These are phyloP conservation scores for Leavenworthia alabamica DNA, from an alignment of 345 rosid species.

Conservation along the genomic window DNA sequence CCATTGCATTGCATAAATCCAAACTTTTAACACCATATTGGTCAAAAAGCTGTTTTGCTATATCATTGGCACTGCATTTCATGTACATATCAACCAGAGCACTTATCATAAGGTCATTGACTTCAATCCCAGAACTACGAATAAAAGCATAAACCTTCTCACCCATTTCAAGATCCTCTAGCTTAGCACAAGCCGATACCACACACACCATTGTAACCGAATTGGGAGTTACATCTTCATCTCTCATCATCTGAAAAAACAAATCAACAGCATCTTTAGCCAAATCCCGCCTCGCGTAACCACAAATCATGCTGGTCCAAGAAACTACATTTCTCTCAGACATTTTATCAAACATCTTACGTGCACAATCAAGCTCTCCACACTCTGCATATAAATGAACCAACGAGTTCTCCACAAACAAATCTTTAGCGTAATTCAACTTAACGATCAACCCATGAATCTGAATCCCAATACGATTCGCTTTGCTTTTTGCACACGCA, in stretches of 20 bases:
- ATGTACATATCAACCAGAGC: slow-evolving; percentile 69
- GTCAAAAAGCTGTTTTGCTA: slow-evolving; percentile 43
- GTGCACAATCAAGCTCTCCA: slow-evolving; percentile 38
- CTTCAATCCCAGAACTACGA: slow-evolving; percentile 30
- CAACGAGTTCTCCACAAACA: slow-evolving; percentile 51
- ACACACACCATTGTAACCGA: slow-evolving; percentile 54
- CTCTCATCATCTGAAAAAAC: slow-evolving; percentile 48
- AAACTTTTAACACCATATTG: slow-evolving; percentile 36
- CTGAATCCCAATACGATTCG: slow-evolving; percentile 40
- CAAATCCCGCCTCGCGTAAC: slow-evolving; percentile 39
- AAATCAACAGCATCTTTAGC: slow-evolving; percentile 48
- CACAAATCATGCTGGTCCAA: slow-evolving; percentile 71
- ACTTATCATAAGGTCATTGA: slow-evolving; percentile 42
- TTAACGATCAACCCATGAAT: slow-evolving; percentile 45
- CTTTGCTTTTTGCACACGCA: slow-evolving; percentile 45
- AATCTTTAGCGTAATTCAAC: slow-evolving; percentile 40
- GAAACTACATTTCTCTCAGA: slow-evolving; percentile 52
- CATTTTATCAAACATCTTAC: slow-evolving; percentile 60
- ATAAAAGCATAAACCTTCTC: slow-evolving; percentile 45
- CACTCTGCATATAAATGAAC: slow-evolving; percentile 54
- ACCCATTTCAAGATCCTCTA: slow-evolving; percentile 44
- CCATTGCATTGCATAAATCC: slow-evolving; percentile 51
- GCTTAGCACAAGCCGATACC: slow-evolving; percentile 56
- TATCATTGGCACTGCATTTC: slow-evolving; percentile 51
- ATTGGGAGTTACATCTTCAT: slow-evolving; percentile 39